A percentile compares a stretch with the other conserved stretches of the same genome.
Evolutionary conservation across 2,329 filamentous ascomycete species (phyloP).

Genomic region (Trichothecium sympodiale): DNA sequence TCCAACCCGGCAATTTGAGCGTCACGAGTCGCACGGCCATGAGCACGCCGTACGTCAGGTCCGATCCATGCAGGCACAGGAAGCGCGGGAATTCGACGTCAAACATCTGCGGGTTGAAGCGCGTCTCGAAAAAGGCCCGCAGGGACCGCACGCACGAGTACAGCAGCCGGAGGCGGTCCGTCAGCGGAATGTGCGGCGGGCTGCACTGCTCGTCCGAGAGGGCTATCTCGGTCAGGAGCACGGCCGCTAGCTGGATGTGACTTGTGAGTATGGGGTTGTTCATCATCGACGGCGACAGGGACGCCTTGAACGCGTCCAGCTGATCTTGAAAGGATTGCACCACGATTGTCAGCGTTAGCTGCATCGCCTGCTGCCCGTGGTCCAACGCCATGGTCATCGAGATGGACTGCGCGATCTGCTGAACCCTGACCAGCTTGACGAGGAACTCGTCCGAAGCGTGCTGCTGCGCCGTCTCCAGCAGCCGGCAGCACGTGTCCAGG

Average conservation of each 20-base stretch:
- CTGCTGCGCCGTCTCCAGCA: constrained; percentile 30
- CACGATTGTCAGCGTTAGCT: constrained; percentile 27
- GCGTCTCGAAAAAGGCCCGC: constrained; percentile 26
- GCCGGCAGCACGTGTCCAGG: constrained; percentile 29
- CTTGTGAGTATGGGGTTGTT: constrained; percentile 19
- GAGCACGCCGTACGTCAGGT: constrained; percentile 35
- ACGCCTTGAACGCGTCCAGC: constrained; percentile 25
- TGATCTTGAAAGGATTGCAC: constrained; percentile 33
- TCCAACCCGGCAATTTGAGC: constrained; percentile 33
- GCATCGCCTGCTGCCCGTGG: constrained; percentile 16
- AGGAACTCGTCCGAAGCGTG: constrained; percentile 31
- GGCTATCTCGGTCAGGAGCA: constrained; percentile 35
- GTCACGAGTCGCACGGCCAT: constrained; percentile 34
- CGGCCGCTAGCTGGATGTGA: constrained; percentile 32
- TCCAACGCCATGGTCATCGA: constrained; percentile 25
- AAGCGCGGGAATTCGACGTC: constrained; percentile 26
- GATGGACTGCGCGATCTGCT: constrained; percentile 37
- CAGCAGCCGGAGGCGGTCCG: constrained; percentile 33
- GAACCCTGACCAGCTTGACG: constrained; percentile 32
- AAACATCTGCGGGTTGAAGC: constrained; percentile 13
- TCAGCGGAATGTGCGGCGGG: constrained; percentile 17
- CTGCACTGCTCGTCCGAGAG: constrained; percentile 26
- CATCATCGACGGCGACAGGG: constrained; percentile 22
- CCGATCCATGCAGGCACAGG: constrained; percentile 31
- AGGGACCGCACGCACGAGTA: constrained; percentile 31